Evolutionary conservation across 345 rosid species (phyloP), one percentile per base, ranked within the genome.

Genomic region (Salix exigua): DNA sequence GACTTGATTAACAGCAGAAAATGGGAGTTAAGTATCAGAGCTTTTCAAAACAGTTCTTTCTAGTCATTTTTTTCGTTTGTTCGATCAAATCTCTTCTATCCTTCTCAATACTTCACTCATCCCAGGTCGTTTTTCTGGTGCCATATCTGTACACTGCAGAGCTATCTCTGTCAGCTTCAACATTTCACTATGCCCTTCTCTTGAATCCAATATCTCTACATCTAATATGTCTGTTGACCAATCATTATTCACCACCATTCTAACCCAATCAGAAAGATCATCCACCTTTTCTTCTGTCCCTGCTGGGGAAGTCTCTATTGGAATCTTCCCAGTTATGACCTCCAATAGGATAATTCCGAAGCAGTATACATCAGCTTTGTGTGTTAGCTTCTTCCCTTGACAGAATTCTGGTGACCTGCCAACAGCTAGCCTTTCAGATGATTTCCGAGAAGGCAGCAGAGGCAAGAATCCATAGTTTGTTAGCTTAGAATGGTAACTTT

Each of bases 191-290:
- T 85, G 89, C 16, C 84, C 90, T 78, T 84, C 90, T 73, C 63
- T 84, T 46, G 84, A 33, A 28, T 72, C 81, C 63, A 80, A 51
- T 40, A 89, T 82, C 75, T 89, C 91, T 21, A 77, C 67, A 23
- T 89, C 91, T 71, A 89, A 66, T 73, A 89, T 79, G 69, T 89
- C 89, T 0, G 87, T 85, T 2, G 91, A 87, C 91, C 90, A 88
- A 77, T 89, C 91, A 28, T 74, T 74, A 55, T 86, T 75, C 16
- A 89, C 88, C 4, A 73, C 82, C 60, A 6, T 78, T 61, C 84
- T 83, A 38, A 84, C 91, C 93, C 91, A 89, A 1, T 79, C 84
- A 0, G 85, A 88, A 25, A 88, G 85, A 53, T 84, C 85, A 0
- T 25, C 79, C 4, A 2, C 74, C 9, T 3, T 70, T 37, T 58